These are phyloP conservation scores for Umbelopsis isabellina DNA, from an alignment of 192 early-diverging fungal genomes.

Conservation along the genomic window DNA sequence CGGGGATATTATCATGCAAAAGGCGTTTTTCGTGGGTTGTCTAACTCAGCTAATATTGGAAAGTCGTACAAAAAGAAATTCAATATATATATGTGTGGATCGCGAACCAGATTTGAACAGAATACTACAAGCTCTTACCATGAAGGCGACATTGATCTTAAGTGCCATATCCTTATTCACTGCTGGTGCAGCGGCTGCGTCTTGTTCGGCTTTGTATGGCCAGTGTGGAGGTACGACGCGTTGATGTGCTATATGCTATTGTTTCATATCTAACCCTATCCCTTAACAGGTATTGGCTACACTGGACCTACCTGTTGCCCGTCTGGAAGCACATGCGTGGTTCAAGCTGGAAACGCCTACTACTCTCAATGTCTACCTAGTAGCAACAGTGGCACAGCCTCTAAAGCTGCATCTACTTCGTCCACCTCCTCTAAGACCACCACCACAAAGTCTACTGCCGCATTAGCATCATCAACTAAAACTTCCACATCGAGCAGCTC, in stretches of 20 bases:
- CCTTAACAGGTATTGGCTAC: constrained; percentile 18
- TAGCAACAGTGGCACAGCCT: neutral
- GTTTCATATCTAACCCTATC: neutral
- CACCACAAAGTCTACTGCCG: neutral
- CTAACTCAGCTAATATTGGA: no score
- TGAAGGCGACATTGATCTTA: neutral
- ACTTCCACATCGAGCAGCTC: neutral
- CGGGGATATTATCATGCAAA: no score
- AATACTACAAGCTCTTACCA: neutral
- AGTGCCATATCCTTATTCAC: neutral
- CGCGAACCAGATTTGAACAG: no score
- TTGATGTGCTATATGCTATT: neutral
- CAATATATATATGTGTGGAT: no score
- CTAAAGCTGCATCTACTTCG: neutral
- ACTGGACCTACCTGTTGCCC: constrained; percentile 28
- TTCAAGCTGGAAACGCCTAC: constrained; percentile 8
- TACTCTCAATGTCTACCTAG: constrained; percentile 26
- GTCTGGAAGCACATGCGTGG: constrained; percentile 24
- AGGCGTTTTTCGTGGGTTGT: no score
- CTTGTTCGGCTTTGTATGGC: constrained; percentile 18
- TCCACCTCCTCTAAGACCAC: neutral
- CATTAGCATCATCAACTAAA: neutral
- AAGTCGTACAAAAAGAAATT: no score
- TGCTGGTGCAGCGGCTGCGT: neutral
- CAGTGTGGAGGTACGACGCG: constrained; percentile 26